These are phyloP conservation scores for Aschersonia sp. DNA, from an alignment of 2,329 filamentous ascomycete genomes.

Conservation along the genomic window DNA sequence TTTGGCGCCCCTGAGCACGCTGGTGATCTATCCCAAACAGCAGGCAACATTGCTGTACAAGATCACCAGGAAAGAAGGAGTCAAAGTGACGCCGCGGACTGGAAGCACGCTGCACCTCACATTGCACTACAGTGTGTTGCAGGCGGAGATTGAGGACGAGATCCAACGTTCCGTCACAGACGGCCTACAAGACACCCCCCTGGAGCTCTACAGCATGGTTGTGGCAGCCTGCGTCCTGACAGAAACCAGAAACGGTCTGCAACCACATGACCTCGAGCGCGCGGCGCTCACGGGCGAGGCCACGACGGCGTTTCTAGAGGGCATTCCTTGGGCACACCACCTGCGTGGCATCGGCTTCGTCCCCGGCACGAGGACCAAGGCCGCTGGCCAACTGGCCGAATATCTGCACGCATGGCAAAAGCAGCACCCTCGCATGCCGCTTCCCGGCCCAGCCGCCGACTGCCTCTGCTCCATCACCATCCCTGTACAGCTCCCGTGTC, in stretches of 20 bases:
- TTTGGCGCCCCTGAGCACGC: slow-evolving; percentile 30
- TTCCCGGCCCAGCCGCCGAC: slow-evolving; percentile 8
- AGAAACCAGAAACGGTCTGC: slow-evolving; percentile 28
- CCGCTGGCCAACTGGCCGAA: slow-evolving; percentile 10
- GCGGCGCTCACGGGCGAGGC: slow-evolving; percentile 38
- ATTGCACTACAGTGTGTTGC: slow-evolving; percentile 62
- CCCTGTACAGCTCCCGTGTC: slow-evolving; percentile 74
- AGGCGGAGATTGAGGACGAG: slow-evolving; percentile 52
- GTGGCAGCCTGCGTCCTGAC: slow-evolving; percentile 27
- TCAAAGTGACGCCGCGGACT: slow-evolving; percentile 15
- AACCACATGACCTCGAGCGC: slow-evolving; percentile 38
- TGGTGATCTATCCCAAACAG: slow-evolving; percentile 66
- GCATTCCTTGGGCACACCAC: slow-evolving; percentile 30
- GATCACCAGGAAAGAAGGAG: slow-evolving; percentile 42
- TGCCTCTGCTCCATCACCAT: slow-evolving; percentile 57
- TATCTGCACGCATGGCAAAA: slow-evolving; percentile 19
- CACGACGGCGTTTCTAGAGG: slow-evolving; percentile 30
- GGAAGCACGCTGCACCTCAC: slow-evolving; percentile 47
- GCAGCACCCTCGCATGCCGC: slow-evolving; percentile 11
- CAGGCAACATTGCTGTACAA: slow-evolving; percentile 72
- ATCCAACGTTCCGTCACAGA: slow-evolving; percentile 28
- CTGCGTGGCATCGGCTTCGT: slow-evolving; percentile 35
- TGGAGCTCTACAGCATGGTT: slow-evolving; percentile 32
- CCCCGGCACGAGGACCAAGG: slow-evolving; percentile 18
- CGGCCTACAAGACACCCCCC: slow-evolving; percentile 21